These are phyloP conservation scores for Tillandsia fasciculata DNA, from an alignment of 176 grass and related monocot species.

Conservation along the genomic window DNA sequence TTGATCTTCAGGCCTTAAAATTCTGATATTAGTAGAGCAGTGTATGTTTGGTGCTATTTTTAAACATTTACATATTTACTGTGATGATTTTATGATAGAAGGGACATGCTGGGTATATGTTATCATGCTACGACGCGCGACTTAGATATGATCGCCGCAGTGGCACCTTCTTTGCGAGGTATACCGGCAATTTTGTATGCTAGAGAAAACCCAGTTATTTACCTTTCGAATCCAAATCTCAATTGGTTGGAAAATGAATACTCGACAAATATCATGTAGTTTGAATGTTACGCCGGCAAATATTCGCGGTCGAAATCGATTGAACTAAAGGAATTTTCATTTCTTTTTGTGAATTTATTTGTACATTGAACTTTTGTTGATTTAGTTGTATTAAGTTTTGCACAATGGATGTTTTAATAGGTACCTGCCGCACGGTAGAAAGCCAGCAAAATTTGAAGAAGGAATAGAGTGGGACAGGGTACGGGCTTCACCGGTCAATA, in stretches of 20 bases:
- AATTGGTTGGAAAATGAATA: background rate
- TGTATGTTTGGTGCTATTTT: background rate
- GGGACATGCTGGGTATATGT: constrained; percentile 67
- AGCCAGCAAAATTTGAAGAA: constrained; percentile 53
- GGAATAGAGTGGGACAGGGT: constrained; percentile 62
- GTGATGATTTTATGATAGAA: constrained; percentile 39
- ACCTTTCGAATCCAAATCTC: background rate
- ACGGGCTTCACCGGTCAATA: constrained; percentile 47
- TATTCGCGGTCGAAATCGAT: too few species aligned
- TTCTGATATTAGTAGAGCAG: background rate
- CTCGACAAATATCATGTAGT: background rate
- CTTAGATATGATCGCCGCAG: constrained; percentile 63
- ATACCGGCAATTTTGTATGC: background rate
- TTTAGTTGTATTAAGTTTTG: background rate
- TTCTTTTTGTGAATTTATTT: background rate
- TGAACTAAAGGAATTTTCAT: background rate
- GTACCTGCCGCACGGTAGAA: constrained; percentile 76
- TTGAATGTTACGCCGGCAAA: too few species aligned
- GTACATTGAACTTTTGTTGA: background rate
- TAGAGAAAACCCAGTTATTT: background rate
- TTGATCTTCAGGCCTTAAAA: background rate
- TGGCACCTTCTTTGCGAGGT: constrained; percentile 87
- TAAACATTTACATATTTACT: background rate
- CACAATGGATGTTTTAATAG: constrained; percentile 16
- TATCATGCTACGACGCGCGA: constrained; percentile 85